phyloP scores from a whole-genome alignment of 768 basidiomycete genomes.

The Mycena rosella region DNA sequence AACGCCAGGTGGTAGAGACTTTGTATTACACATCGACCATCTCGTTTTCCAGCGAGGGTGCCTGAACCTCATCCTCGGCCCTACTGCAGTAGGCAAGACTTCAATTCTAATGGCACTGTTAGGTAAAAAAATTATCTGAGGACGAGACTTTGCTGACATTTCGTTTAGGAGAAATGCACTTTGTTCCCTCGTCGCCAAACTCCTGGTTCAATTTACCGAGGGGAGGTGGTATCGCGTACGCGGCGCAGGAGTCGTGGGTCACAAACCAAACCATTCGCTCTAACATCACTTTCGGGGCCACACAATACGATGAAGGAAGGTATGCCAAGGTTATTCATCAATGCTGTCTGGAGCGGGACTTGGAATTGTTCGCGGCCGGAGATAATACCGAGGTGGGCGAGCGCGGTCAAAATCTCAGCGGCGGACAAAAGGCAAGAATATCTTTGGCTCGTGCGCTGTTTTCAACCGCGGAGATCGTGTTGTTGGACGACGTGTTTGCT shows the following conservation, averaged over 20 bases:
- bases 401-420: conserved; percentile 40
- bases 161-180: conserved; percentile 72
- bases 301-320: conserved; percentile 76
- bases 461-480: conserved; percentile 65
- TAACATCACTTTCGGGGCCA: conserved; percentile 84
- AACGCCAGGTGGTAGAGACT: conserved; percentile 59
- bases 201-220: conserved; percentile 83
- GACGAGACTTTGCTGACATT: not conserved
- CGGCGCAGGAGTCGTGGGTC: conserved; percentile 89
- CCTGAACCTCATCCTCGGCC: conserved; percentile 71
- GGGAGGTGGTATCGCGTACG: conserved; percentile 78
- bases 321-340: conserved; percentile 85
- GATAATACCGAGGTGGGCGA: conserved; percentile 48
- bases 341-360: conserved; percentile 79
- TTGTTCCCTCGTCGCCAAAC: conserved; percentile 59
- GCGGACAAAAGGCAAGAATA: conserved; percentile 61
- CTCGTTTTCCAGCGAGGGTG: conserved; percentile 64
- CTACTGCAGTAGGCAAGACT: conserved; percentile 73
- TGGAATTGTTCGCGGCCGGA: conserved; percentile 76
- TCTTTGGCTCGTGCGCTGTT: conserved; percentile 62
- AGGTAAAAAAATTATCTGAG: conserved; percentile 44
- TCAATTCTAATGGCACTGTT: conserved; percentile 75
- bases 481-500: conserved; percentile 81
- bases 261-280: conserved; percentile 84
- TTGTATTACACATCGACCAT: conserved; percentile 63